Evolutionary conservation across 331 rosid genomes (phyloP).

Genomic region (Rhamnella rubrinervis): DNA sequence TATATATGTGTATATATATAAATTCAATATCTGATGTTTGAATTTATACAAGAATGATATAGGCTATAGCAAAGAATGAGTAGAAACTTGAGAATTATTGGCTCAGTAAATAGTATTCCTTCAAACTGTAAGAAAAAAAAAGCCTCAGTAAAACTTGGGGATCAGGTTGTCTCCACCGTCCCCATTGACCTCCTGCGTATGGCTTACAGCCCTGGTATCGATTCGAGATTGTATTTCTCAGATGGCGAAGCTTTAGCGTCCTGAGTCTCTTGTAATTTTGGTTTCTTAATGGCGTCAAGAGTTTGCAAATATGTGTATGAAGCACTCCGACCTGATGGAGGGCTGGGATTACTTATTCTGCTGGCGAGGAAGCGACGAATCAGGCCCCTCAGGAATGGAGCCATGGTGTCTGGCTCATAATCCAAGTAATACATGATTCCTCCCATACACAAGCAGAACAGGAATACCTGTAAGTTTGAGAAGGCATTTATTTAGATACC

Average conservation of each 20-base stretch:
- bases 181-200: neutral
- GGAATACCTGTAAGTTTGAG: constrained; percentile 57
- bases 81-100: neutral
- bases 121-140: neutral
- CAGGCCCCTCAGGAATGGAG: constrained; percentile 89
- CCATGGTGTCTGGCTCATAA: constrained; percentile 94
- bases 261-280: constrained; percentile 39
- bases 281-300: constrained; percentile 56
- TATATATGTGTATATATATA: too few relatives aligned
- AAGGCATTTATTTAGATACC: neutral
- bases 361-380: constrained; percentile 96
- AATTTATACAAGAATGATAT: constrained; percentile 20
- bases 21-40: neutral
- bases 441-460: constrained; percentile 90
- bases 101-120: neutral
- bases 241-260: constrained; percentile 50
- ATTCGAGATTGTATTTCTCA: constrained; percentile 78
- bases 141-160: neutral
- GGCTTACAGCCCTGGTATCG: constrained; percentile 85
- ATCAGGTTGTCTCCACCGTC: neutral
- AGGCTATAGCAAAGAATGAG: constrained; percentile 1
- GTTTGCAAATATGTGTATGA: constrained; percentile 62
- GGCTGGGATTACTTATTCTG: constrained; percentile 81
- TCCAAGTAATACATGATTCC: constrained; percentile 96
- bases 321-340: constrained; percentile 40